Evolutionary conservation across 805 yeast species (phyloP), one percentile per base, ranked within the genome.

Genomic region (Metschnikowia dekortorum): DNA sequence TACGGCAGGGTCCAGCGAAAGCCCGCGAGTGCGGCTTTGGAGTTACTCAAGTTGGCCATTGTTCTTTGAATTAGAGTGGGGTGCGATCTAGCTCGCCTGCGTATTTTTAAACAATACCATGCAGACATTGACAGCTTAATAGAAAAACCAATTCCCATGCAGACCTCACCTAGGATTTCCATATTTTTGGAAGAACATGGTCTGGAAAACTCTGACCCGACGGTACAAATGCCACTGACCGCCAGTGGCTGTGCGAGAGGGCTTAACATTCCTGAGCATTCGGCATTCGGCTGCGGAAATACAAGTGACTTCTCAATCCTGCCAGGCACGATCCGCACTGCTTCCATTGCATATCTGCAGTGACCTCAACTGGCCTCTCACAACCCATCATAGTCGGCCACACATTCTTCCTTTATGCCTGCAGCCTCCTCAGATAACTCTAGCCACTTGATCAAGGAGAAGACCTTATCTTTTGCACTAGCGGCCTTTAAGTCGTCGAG

Each of bases 401-500:
- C 60, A n/a, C 63, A 46, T 55, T 83, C 89, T 49, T 71, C 77
- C 3, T 70, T 54, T 2, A 87, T 58, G 5, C 95, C 94, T 4
- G 69, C 62, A 4, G 75, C 74, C 55, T 85, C 83, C 64, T 87
- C 91, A 31, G 73, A 70, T 37, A 87, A 67, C 53, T 84, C 79
- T 53, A 87, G 69, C 94, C 95, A 87, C 3, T 76, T 69, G 0
- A 87, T 90, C 14, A 68, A 66, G 4, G 60, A 48, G 51, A 83
- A 79, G 4, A 60, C 57, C 0, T 53, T 50, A 29, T 69, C 67
- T 0, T 49, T 45, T 9, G 46, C 40, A 8, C 68, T 62, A 3
- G 41, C 49, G 5, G 40, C 32, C 28, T 59, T 52, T 14, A 70
- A 71, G 9, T 58, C 52, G 2, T 60, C 65, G 2, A 79, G 63